Evolutionary conservation across 306 rosid genomes (phyloP).

Genomic region (Crataegus laevigata): DNA sequence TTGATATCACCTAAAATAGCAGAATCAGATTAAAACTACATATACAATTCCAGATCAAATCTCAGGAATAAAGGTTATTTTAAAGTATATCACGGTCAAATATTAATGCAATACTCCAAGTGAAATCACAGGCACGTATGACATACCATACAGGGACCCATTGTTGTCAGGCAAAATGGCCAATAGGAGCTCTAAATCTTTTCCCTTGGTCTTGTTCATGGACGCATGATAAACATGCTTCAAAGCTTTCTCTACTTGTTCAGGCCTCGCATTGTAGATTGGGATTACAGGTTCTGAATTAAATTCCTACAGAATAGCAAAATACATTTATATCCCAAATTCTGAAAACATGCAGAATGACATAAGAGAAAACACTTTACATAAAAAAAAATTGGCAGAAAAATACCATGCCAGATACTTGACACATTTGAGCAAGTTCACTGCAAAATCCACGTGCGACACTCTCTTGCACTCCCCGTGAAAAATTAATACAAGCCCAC

Average conservation of each 20-base stretch:
- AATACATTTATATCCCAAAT: neutral
- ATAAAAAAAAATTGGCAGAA: neutral
- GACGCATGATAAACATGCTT: constrained; percentile 83
- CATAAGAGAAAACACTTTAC: neutral
- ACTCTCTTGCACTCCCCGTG: constrained; percentile 79
- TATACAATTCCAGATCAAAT: neutral
- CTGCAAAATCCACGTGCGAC: constrained; percentile 77
- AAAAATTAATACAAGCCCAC: constrained; percentile 97
- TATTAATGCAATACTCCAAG: neutral
- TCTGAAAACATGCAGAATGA: neutral
- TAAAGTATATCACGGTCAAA: neutral
- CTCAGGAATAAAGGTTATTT: neutral
- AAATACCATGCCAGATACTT: constrained; percentile 96
- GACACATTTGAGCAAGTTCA: constrained; percentile 95
- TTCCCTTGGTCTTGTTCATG: constrained; percentile 73
- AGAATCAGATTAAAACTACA: constrained; percentile 6
- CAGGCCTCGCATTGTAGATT: constrained; percentile 80
- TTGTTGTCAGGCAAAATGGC: constrained; percentile 90
- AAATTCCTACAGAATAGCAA: constrained; percentile 49
- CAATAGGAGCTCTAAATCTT: constrained; percentile 74
- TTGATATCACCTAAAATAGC: constrained; percentile 72
- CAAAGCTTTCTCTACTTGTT: constrained; percentile 80
- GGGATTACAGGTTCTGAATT: constrained; percentile 78
- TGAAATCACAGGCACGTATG: neutral
- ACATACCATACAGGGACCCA: constrained; percentile 78